phyloP scores from a whole-genome alignment of 805 yeast genomes.

The Zygoascus ofunaensis region DNA sequence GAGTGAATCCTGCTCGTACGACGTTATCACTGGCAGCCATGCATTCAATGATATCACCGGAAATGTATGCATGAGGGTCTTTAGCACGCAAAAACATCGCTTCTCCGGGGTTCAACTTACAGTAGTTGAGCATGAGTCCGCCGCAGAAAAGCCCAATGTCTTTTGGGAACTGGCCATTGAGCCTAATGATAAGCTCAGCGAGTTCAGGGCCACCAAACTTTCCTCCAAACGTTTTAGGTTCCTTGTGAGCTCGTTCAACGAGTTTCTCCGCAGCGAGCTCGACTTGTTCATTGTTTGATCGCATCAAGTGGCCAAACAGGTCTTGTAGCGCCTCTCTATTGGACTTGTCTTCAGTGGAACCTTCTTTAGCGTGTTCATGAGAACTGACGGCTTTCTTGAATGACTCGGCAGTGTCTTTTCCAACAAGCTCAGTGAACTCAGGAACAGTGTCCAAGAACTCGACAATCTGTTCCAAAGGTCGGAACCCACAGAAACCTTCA shows the following conservation, averaged over 20 bases:
- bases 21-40: conserved; percentile 99
- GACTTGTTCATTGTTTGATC: conserved; percentile 55
- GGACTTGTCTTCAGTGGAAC: conserved; percentile 42
- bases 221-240: conserved; percentile 49
- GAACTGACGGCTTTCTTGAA: conserved; percentile 30
- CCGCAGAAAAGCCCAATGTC: conserved; percentile 97
- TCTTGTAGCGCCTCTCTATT: conserved; percentile 63
- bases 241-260: conserved; percentile 51
- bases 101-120: conserved; percentile 74
- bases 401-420: conserved; percentile 45
- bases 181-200: conserved; percentile 64
- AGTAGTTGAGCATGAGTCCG: conserved; percentile 84
- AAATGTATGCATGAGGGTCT: conserved; percentile 96
- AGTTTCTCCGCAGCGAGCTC: conserved; percentile 49
- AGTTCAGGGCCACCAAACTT: conserved; percentile 36
- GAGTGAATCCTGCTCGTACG: conserved; percentile 98
- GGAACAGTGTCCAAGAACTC: conserved; percentile 61
- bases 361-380: conserved; percentile 32
- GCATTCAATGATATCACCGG: conserved; percentile 97
- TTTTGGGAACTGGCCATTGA: conserved; percentile 81
- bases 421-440: conserved; percentile 65
- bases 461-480: conserved; percentile 75
- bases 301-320: conserved; percentile 80
- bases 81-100: conserved; percentile 95
- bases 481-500: conserved; percentile 97